Evolutionary conservation across 2,329 filamentous ascomycete genomes (phyloP), one percentile per base, ranked within the genome.

Genomic region (Epichloe gansuensis): DNA sequence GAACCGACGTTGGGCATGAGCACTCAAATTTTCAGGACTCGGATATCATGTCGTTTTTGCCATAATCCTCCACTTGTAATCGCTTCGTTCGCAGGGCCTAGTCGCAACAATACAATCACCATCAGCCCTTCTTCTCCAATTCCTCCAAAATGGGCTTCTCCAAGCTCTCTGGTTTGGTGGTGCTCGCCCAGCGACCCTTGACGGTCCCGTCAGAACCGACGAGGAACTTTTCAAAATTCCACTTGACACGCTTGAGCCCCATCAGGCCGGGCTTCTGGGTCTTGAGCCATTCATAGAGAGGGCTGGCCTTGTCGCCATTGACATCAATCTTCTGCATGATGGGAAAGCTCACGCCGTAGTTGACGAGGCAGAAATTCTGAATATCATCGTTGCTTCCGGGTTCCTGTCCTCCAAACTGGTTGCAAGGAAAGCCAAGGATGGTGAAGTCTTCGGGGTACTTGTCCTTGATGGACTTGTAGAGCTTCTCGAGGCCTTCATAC

Each of bases 171-270:
- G 93, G 93, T 76, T 90, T 93, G 54, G 86, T 89, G 17, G 82
- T 86, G 68, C 87, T 91, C 36, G 88, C 87, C 89, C 89, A 98
- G 58, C 93, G 76, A 31, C 78, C 78, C 71, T 87, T 85, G 60
- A 97, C 89, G 71, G 85, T 78, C 27, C 93, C 93, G 68, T 97
- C 89, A 56, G 81, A 79, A 55, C 84, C 85, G 58, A 98, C 75
- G 57, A 98, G 73, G 72, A 96, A 98, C 80, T 98, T 98, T 71
- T 98, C 93, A 74, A 97, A 98, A 74, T 98, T 98, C 93, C 93
- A 98, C 85, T 97, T 96, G 63, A 98, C 77, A 56, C 84, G 72
- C 83, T 94, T 91, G 64, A 97, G 68, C 21, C 93, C 93, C 72
- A 97, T 72, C 52, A 96, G 64, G 23, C 93, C 90, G 1, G 91